phyloP scores from a whole-genome alignment of 1,284 basidiomycete species.

The Apiotrichum brassicae region DNA sequence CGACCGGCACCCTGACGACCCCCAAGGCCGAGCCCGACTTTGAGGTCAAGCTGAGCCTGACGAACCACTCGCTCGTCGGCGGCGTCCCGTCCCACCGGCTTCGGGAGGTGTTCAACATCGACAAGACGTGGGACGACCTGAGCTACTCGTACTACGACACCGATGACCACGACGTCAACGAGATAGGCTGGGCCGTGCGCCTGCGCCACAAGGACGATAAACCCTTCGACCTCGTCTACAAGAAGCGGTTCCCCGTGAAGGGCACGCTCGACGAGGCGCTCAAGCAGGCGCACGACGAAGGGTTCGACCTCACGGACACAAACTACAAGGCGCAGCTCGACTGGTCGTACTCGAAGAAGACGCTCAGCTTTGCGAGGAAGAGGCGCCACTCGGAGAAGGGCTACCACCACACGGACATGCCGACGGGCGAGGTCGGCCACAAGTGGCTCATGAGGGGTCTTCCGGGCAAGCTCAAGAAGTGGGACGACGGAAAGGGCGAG shows the following conservation, averaged over 20 bases:
- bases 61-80: neutral
- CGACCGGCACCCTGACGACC: no score
- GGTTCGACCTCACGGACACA: slow-evolving; percentile 3
- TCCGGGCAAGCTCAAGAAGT: neutral
- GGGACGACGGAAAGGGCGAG: no score
- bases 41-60: slow-evolving; percentile 9
- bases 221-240: slow-evolving; percentile 6
- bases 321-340: slow-evolving; percentile 9
- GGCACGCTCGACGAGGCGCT: neutral
- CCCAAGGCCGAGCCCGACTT: slow-evolving; percentile 1
- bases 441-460: neutral
- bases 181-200: slow-evolving; percentile 7
- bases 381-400: neutral
- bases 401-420: neutral
- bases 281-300: slow-evolving; percentile 1
- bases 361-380: neutral
- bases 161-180: neutral
- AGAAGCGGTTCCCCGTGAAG: slow-evolving; percentile 5
- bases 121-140: neutral
- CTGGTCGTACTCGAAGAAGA: slow-evolving; percentile 9
- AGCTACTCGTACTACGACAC: slow-evolving; percentile 8
- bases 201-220: slow-evolving; percentile 6
- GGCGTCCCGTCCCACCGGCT: neutral
- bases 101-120: neutral
- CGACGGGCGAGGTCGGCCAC: neutral